Conservation (phyloP, 768 basidiomycete species). For the Suillus decipiens region DNA sequence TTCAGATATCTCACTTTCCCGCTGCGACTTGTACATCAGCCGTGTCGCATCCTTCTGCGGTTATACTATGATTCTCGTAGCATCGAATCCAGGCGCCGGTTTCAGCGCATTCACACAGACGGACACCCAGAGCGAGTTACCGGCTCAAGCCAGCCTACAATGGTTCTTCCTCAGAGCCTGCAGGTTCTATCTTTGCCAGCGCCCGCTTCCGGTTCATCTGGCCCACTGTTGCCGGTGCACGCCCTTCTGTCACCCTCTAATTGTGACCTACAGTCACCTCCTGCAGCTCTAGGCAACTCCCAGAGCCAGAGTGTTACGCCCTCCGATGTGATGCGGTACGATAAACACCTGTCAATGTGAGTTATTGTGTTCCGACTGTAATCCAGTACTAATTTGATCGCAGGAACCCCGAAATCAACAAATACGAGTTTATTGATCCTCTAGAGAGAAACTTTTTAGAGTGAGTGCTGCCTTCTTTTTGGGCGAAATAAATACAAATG, state of each 20-base stretch:
- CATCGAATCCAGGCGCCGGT: neutral
- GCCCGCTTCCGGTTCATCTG: neutral
- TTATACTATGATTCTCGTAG: neutral
- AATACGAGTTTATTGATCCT: neutral
- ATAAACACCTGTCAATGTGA: neutral
- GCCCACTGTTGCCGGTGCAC: neutral
- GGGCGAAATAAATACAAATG: neutral
- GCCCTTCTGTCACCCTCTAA: neutral
- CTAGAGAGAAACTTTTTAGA: neutral
- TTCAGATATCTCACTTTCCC: neutral
- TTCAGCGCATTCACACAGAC: neutral
- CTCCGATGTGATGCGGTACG: constrained; percentile 3
- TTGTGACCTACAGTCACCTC: neutral
- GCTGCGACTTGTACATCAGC: neutral
- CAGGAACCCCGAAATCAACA: neutral
- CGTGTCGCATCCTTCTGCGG: neutral
- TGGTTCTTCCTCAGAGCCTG: neutral
- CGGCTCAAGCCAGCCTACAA: neutral
- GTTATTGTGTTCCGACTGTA: neutral
- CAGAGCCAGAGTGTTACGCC: neutral
- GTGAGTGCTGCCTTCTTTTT: neutral
- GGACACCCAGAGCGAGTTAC: neutral
- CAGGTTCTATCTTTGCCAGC: neutral
- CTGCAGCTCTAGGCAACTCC: too few species aligned
- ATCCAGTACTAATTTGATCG: neutral